phyloP scores from a whole-genome alignment of 1,139 yeast species.

The Hyphopichia fennica region DNA sequence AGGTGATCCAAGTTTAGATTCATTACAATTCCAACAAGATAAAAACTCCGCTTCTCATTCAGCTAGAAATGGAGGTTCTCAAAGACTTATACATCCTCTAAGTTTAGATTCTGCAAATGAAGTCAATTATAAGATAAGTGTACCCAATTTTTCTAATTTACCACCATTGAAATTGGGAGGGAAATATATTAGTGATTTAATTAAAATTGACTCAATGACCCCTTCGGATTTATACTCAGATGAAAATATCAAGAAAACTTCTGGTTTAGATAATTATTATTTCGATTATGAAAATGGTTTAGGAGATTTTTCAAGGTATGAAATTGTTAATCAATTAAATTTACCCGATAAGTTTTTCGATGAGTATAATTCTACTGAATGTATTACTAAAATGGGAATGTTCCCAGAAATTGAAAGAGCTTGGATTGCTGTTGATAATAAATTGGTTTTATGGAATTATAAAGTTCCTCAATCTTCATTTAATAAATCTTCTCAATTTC shows the following conservation, averaged over 20 bases:
- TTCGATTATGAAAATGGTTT: conserved; percentile 42
- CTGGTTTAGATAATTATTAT: conserved; percentile 46
- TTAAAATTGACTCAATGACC: conserved; percentile 45
- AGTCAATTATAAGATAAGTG: conserved; percentile 44
- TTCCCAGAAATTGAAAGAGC: conserved; percentile 80
- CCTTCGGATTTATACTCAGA: conserved; percentile 47
- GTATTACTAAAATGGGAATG: conserved; percentile 76
- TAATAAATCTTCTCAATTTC: conserved; percentile 60
- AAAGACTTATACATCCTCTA: conserved; percentile 39
- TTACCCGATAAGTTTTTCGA: conserved; percentile 84
- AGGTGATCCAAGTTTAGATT: conserved; percentile 29
- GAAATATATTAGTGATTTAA: conserved; percentile 46
- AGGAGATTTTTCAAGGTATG: conserved; percentile 72
- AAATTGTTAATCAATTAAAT: conserved; percentile 62
- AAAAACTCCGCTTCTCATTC: conserved; percentile 19
- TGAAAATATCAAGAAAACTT: conserved; percentile 36
- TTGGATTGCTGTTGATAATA: conserved; percentile 86
- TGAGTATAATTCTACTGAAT: conserved; percentile 69
- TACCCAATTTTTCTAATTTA: conserved; percentile 45
- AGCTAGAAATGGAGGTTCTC: conserved; percentile 29
- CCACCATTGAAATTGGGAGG: conserved; percentile 45
- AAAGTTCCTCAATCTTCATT: conserved; percentile 54
- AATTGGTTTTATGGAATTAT: conserved; percentile 82
- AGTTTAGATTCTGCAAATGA: conserved; percentile 40
- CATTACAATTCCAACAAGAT: conserved; percentile 42